A percentile compares a stretch with the other conserved stretches of the same genome.
Conservation (phyloP, 164 flowering plant species). For the Aristolochia californica region DNA sequence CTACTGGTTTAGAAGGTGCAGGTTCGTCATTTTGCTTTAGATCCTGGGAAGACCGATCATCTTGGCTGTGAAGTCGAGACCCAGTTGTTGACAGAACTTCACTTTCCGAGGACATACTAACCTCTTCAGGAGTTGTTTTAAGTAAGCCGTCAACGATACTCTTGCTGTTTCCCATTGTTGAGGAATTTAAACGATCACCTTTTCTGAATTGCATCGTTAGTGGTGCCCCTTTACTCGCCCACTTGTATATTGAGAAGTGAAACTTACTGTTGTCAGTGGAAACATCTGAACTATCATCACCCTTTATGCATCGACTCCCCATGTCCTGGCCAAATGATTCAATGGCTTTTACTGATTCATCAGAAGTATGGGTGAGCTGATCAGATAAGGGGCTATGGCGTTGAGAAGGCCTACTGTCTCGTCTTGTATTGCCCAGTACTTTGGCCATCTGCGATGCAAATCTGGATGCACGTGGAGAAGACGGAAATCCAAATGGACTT, state of each 20-base stretch:
- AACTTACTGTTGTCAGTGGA: constrained; percentile 22
- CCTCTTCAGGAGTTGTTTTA: constrained; percentile 5
- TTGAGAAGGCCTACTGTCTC: constrained; percentile 16
- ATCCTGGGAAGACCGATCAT: constrained; percentile 2
- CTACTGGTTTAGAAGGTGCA: constrained; percentile 9
- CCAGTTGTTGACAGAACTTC: constrained; percentile 4
- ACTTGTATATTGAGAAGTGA: constrained; percentile 90
- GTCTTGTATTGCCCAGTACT: constrained; percentile 21
- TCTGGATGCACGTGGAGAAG: constrained; percentile 27
- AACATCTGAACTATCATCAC: constrained; percentile 16
- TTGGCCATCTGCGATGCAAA: constrained; percentile 22
- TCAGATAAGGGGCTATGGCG: constrained; percentile 33
- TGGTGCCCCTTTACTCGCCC: constrained; percentile 70
- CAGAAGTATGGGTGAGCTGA: constrained; percentile 17
- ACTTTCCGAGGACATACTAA: constrained; percentile 4
- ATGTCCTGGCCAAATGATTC: constrained; percentile 16
- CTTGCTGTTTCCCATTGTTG: constrained; percentile 14
- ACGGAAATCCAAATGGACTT: constrained; percentile 15
- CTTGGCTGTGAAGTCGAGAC: constrained; percentile 14
- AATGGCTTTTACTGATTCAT: constrained; percentile 13
- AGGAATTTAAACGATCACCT: constrained; percentile 19
- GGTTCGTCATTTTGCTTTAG: constrained; percentile 16
- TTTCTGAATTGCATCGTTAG: constrained; percentile 28
- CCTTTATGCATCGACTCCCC: constrained; percentile 11
- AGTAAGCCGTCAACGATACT: constrained; percentile 10